Evolutionary conservation across 1,139 yeast genomes (phyloP).

Genomic region (Protomyces arabidopsidicola): DNA sequence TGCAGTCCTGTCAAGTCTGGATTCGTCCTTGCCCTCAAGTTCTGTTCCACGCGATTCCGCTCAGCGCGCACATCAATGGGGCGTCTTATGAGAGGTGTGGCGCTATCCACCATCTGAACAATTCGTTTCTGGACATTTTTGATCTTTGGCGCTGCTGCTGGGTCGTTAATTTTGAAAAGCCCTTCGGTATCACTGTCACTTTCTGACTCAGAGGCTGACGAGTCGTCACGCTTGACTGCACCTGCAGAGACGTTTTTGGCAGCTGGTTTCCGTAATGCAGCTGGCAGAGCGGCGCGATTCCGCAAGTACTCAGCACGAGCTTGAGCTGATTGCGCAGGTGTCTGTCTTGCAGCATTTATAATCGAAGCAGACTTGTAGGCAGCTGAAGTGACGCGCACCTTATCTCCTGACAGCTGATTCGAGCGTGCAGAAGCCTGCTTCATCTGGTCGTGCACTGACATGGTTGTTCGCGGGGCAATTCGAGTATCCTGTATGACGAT

Average conservation of each 20-base stretch:
- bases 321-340: constrained; percentile 3
- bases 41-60: constrained; percentile 63
- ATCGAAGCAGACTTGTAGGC: background rate
- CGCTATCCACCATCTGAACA: constrained; percentile 16
- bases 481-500: background rate
- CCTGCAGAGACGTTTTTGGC: constrained; percentile 24
- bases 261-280: constrained; percentile 8
- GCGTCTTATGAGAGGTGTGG: constrained; percentile 29
- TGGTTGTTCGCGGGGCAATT: background rate
- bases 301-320: constrained; percentile 17
- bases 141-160: constrained; percentile 15
- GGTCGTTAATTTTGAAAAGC: constrained; percentile 30
- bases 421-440: background rate
- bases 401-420: background rate
- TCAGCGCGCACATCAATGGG: constrained; percentile 33
- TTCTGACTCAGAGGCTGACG: constrained; percentile 28
- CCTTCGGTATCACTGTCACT: constrained; percentile 35
- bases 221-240: constrained; percentile 9
- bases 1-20: constrained; percentile 77
- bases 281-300: constrained; percentile 19
- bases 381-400: background rate
- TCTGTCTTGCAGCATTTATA: background rate
- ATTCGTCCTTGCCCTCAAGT: constrained; percentile 73
- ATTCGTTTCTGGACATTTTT: constrained; percentile 16
- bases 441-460: constrained; percentile 21